Conservation (phyloP, 2,329 filamentous ascomycete genomes). For the Venturia pyrina region DNA sequence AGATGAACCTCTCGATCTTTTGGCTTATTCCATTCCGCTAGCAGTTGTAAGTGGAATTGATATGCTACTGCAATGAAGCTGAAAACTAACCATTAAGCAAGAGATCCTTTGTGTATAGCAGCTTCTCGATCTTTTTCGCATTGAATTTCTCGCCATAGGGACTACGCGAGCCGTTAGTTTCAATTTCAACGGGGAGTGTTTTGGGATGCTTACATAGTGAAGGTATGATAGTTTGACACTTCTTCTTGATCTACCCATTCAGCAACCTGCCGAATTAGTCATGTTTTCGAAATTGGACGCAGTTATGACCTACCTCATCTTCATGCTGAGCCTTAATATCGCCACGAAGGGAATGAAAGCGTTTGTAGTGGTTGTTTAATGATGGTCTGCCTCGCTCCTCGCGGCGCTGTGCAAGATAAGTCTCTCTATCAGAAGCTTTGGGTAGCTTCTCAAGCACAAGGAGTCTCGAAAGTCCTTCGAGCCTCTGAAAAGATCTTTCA, state of each 20-base stretch:
- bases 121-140: conserved; percentile 66
- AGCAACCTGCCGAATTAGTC: conserved; percentile 42
- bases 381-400: conserved; percentile 60
- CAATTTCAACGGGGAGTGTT: too few species aligned
- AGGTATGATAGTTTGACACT: conserved; percentile 63
- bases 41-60: not conserved
- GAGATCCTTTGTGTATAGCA: conserved; percentile 72
- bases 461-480: conserved; percentile 66
- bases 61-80: not conserved
- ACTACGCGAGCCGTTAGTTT: not conserved
- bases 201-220: conserved; percentile 38
- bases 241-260: conserved; percentile 74
- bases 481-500: conserved; percentile 67
- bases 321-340: conserved; percentile 71
- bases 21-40: conserved; percentile 67
- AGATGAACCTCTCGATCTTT: conserved; percentile 67
- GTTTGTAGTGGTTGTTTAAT: conserved; percentile 33
- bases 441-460: conserved; percentile 73
- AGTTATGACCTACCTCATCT: conserved; percentile 57
- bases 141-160: conserved; percentile 49
- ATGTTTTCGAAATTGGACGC: not conserved
- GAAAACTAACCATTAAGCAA: conserved; percentile 52
- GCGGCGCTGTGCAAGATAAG: conserved; percentile 60
- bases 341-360: conserved; percentile 40
- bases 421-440: conserved; percentile 54